Base-by-base conservation (phyloP, 345 rosid species). In the Acer campestre region DNA sequence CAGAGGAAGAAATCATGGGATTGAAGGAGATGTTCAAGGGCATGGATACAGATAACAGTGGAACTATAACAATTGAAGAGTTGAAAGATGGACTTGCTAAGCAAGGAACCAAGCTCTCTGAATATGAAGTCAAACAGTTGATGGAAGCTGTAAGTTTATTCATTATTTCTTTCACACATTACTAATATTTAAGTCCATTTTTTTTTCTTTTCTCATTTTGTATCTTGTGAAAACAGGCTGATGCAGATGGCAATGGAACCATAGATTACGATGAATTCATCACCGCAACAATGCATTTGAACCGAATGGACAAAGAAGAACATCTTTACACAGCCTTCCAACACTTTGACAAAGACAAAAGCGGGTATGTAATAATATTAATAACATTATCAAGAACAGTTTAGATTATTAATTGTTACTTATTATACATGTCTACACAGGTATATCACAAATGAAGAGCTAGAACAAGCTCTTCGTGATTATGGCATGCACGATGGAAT, bases 1-100 rank as follows among this genome's bases (percentile, higher is more conserved):
- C 99, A 0, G 98, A 95, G 85, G 98, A 94, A 87, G 98, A 95
- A 82, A 95, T 95, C 85, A 94, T 85, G 95, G 99, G 99, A n/a
- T 75, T 95, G 77, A 93, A 95, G 79, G 92, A 93, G 84, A 93
- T 95, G 99, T 95, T 95, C 80, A 90, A 67, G 75, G 93, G 97
- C 55, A 95, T 95, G 66, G 99, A 95, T 80, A 86, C 94, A 0
- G 99, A 95, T 77, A 85, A 82, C 80, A 94, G 97, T 31, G 98
- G 99, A 17, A 95, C 99, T 6, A 93, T 95, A 61, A 95, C 99
- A 35, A 93, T 95, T 6, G 99, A 95, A 79, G 99, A 95, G 82
- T 84, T 95, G 81, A 93, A 88, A 75, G 92, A 85, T 7, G 99
- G 99, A 58, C 98, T 95, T 76, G 92, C 98, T 18, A 89, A 88